Percentiles rank a stretch among this genome's conserved stretches.
Conservation (phyloP, 257 asterid species). For the Jacaranda mimosifolia region DNA sequence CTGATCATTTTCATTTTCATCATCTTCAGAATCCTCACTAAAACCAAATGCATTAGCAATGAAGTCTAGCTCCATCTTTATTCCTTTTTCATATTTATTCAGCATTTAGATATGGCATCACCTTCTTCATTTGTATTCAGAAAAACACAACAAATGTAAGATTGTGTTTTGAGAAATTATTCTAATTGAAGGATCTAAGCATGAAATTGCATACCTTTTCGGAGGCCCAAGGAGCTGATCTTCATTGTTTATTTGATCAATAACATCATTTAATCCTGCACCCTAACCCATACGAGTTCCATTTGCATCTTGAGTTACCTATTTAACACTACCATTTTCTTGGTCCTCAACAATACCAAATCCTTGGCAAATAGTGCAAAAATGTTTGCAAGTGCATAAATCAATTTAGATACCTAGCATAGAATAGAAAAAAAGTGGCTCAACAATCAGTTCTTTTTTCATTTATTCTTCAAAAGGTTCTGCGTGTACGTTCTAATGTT, state of each 20-base stretch:
- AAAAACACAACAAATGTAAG: conserved; percentile 25
- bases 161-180: conserved; percentile 15
- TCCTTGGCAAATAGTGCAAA: too few species aligned
- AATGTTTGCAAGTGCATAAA: too few species aligned
- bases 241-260: conserved; percentile 87
- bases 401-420: too few species aligned
- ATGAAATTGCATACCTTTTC: conserved; percentile 57
- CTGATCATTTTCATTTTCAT: conserved; percentile 55
- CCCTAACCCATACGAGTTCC: conserved; percentile 99
- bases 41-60: conserved; percentile 63
- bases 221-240: conserved; percentile 90
- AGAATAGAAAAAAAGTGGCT: too few species aligned
- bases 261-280: conserved; percentile 78
- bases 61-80: conserved; percentile 96
- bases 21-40: conserved; percentile 82
- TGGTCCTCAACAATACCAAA: too few species aligned
- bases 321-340: conserved; percentile 46
- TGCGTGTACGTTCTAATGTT: neutral
- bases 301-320: conserved; percentile 65
- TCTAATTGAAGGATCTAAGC: conserved; percentile 4
- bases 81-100: conserved; percentile 74
- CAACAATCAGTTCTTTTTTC: neutral
- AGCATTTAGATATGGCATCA: conserved; percentile 61
- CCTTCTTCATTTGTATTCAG: conserved; percentile 68
- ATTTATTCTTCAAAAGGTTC: neutral